Base-by-base conservation (phyloP, 768 basidiomycete species). In the Xerocomus potaroensis region DNA sequence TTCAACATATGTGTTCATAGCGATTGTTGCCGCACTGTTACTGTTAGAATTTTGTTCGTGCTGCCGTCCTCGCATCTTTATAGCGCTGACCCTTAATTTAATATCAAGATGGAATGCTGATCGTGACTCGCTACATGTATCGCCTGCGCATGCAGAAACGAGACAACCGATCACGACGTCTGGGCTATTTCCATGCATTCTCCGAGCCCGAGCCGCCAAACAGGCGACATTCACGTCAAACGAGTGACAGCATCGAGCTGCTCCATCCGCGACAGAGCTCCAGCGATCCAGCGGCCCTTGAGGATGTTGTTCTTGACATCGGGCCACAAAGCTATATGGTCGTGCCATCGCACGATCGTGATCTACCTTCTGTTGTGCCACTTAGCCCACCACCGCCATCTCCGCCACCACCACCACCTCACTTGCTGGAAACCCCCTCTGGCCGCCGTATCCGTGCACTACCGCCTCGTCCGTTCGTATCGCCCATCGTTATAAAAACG, bases 41-140 rank as follows among this genome's bases (percentile, higher is more conserved):
- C 38, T 77, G 21, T 57, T 77, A 33, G 81, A 84, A 57, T 48
- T 81, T 16, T 84, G 83, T 84, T 56, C 55, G 83, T 71, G 21
- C 31, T 18, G 11, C 19, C 34, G 5, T 41, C 16, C 22, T 30
- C 39, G 14, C n/a, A n/a, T n/a, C n/a, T n/a, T 30, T 32, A 35
- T 32, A 27, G 19, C 39, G 11, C 33, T 45, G 37, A 48, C 48
- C 15, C n/a, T 42, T 12, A 19, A 50, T 41, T 27, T 16, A 16
- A 8, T n/a, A n/a, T 24, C 37, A 38, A 83, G 81, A 80, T 51
- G 77, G 75, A n/a, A 70, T 69, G 4, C 52, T 82, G 41, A 70
- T 80, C 39, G 72, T 74, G 4, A 73, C 77, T 12, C 74, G 79
- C 8, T 81, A 81, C 56, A 62, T 77, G 30, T 74, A 76, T 51